Evolutionary conservation across 1,139 yeast genomes (phyloP).

Genomic region (Diutina rugosa): DNA sequence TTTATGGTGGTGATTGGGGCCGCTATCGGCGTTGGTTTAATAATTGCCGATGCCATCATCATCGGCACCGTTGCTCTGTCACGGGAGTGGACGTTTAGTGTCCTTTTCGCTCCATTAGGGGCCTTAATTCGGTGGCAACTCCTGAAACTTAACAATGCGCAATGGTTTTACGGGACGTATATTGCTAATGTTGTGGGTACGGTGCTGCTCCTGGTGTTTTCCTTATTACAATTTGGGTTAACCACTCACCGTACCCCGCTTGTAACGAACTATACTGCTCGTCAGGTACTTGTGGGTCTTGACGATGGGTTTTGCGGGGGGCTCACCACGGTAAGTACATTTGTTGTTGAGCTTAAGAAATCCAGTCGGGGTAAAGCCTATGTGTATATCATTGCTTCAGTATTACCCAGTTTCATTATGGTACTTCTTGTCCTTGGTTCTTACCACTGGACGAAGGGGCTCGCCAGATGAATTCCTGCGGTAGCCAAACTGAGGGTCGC

Average conservation of each 20-base stretch:
- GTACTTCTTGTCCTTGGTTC: slow-evolving; percentile 40
- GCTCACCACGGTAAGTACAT: slow-evolving; percentile 67
- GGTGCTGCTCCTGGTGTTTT: slow-evolving; percentile 39
- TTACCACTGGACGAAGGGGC: slow-evolving; percentile 30
- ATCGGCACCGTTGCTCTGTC: slow-evolving; percentile 34
- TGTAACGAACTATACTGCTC: slow-evolving; percentile 19
- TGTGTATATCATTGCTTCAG: slow-evolving; percentile 24
- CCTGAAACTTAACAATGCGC: slow-evolving; percentile 34
- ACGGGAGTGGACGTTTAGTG: slow-evolving; percentile 41
- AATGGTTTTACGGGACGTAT: slow-evolving; percentile 51
- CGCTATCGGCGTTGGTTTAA: slow-evolving; percentile 23
- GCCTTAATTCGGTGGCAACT: slow-evolving; percentile 45
- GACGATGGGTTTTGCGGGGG: slow-evolving; percentile 69
- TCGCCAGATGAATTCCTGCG: background rate
- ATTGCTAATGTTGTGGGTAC: slow-evolving; percentile 53
- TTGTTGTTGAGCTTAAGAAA: slow-evolving; percentile 49
- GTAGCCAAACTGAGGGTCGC: too few species aligned
- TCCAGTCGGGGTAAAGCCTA: slow-evolving; percentile 20
- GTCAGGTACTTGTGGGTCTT: slow-evolving; percentile 46
- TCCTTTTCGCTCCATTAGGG: slow-evolving; percentile 54
- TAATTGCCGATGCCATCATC: slow-evolving; percentile 29
- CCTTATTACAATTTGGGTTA: slow-evolving; percentile 36
- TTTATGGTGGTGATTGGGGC: slow-evolving; percentile 13
- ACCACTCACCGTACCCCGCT: slow-evolving; percentile 10
- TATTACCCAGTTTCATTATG: slow-evolving; percentile 23